Conservation (phyloP, 164 flowering plant genomes). For the Magnolia changhungtana region DNA sequence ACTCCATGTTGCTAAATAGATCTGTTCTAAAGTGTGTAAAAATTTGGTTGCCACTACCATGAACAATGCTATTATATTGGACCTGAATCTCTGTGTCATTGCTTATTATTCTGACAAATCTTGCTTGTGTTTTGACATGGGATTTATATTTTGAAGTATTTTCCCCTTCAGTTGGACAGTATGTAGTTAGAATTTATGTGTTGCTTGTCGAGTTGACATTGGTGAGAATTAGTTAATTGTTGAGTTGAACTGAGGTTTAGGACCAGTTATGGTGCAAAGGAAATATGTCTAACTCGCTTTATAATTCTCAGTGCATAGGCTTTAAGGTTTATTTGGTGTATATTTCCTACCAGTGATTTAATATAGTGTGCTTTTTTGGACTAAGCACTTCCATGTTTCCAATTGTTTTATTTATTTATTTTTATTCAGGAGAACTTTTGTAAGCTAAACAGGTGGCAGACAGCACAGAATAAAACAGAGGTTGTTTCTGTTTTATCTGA, state of each 20-base stretch:
- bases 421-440: conserved; percentile 81
- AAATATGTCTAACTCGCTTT: background rate
- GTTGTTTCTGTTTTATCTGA: conserved; percentile 91
- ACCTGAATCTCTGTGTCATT: too few relatives aligned
- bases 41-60: too few relatives aligned
- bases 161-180: background rate
- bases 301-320: background rate
- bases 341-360: background rate
- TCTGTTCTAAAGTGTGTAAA: too few relatives aligned
- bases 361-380: background rate
- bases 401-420: background rate
- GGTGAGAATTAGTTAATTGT: background rate
- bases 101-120: background rate
- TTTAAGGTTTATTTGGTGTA: background rate
- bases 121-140: background rate
- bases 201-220: background rate
- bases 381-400: background rate
- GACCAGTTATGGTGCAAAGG: background rate
- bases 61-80: background rate
- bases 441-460: conserved; percentile 77
- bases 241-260: background rate
- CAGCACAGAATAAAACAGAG: conserved; percentile 70
- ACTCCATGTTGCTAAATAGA: too few relatives aligned
- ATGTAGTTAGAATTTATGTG: background rate
- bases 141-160: too few relatives aligned